Base-by-base conservation (phyloP, 371 early-diverging fungal genomes). In the Mucor mucedo region DNA sequence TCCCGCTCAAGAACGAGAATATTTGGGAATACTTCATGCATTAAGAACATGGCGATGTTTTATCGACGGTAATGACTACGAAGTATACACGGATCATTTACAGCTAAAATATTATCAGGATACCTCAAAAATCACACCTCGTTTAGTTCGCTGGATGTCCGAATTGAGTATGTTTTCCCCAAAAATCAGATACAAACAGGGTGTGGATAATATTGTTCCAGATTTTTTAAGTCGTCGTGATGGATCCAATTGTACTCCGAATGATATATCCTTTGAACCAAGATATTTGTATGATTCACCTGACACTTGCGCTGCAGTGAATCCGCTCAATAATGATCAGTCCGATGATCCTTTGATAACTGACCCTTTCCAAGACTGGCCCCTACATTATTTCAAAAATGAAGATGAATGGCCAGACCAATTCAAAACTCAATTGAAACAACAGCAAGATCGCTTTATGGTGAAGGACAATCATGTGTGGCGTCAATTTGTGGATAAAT, bases 1-100 rank as follows among this genome's bases (percentile, higher is more conserved):
- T 38, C 73, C 72, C 0, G 67, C 74, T 0, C 72, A 76, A 55
- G 72, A 77, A 13, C 54, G 70, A 16, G 80, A 76, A 59, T 45
- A 78, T 5, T 59, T 74, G 0, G 76, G 62, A 16, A 70, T 77
- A 11, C n/a, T 78, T 0, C 68, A 70, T 42, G 70, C 68, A 2
- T 49, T 79, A 21, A 5, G 66, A 5, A 56, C 64, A 0, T 78
- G 75, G 79, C 63, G 77, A 0, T 71, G 69, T n/a, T 72, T 71
- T 13, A 58, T 72, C n/a, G 65, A 72, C 4, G 65, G 72, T 7
- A 54, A 50, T 14, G 63, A 57, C 0, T 73, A 66, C 16, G 32
- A 50, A 16, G 60, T 76, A 5, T 65, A 59, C 5, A 62, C 74
- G 0, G 71, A 78, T 44, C 78, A 78, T 47, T 16, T 45, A 7